These are phyloP conservation scores for Colletotrichum sojae DNA, from an alignment of 2,329 filamentous ascomycete species.

Conservation along the genomic window DNA sequence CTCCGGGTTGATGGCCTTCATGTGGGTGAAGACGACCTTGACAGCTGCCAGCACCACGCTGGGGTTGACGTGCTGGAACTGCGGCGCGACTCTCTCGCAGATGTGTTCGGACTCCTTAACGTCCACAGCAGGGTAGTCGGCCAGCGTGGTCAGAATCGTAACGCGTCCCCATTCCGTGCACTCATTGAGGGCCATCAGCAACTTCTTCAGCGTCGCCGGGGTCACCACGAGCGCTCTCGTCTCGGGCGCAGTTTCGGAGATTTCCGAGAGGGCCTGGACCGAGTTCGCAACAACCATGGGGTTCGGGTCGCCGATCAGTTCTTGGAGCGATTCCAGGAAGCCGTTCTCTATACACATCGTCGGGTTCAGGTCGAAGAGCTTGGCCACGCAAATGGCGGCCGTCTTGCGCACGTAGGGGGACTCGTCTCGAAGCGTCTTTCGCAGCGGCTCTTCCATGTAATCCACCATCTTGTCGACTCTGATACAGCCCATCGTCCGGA, in stretches of 20 bases:
- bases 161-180: slow-evolving; percentile 99
- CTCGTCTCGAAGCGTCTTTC: slow-evolving; percentile 96
- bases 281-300: slow-evolving; percentile 99
- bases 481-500: slow-evolving; percentile 98
- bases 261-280: slow-evolving; percentile 93
- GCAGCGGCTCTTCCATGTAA: slow-evolving; percentile 98
- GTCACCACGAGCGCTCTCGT: slow-evolving; percentile 89
- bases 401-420: slow-evolving; percentile 99
- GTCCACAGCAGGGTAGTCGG: slow-evolving; percentile 89
- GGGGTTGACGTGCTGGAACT: slow-evolving; percentile 98
- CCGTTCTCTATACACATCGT: slow-evolving; percentile 95
- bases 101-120: slow-evolving; percentile 98
- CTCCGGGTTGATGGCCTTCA: slow-evolving; percentile 86
- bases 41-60: slow-evolving; percentile 98
- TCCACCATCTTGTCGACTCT: slow-evolving; percentile 99
- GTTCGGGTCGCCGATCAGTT: slow-evolving; percentile 96
- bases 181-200: slow-evolving; percentile 96
- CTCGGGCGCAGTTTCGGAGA: slow-evolving; percentile 90
- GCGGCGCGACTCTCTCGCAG: slow-evolving; percentile 93
- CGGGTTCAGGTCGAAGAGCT: slow-evolving; percentile 96
- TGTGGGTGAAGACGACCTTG: slow-evolving; percentile 97
- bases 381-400: slow-evolving; percentile 96
- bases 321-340: slow-evolving; percentile 93
- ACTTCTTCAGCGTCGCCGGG: slow-evolving; percentile 88
- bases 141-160: slow-evolving; percentile 90